These are phyloP conservation scores for Solanum megistacrolobum DNA, from an alignment of 257 asterid genomes.

Conservation along the genomic window DNA sequence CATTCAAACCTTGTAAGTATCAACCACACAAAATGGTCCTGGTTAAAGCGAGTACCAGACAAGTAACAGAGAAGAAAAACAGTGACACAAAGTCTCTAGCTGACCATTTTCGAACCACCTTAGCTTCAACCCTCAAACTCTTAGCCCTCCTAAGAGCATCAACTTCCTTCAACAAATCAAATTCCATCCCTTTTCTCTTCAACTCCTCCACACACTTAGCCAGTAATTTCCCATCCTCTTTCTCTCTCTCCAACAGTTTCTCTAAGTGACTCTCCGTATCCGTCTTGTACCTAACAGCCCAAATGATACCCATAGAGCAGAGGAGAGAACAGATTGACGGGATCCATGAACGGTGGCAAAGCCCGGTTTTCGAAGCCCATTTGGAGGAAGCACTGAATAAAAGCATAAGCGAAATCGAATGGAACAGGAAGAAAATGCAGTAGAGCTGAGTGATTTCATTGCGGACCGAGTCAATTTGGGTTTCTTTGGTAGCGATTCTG, in stretches of 20 bases:
- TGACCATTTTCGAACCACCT: slow-evolving; percentile 60
- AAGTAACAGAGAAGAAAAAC: slow-evolving; percentile 57
- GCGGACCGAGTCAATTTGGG: slow-evolving; percentile 59
- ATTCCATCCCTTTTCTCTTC: slow-evolving; percentile 77
- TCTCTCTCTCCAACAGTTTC: slow-evolving; percentile 68
- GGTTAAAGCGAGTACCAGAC: slow-evolving; percentile 50
- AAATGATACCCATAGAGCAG: slow-evolving; percentile 42
- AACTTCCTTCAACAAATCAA: slow-evolving; percentile 82
- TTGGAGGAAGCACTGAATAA: slow-evolving; percentile 56
- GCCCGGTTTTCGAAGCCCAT: not conserved
- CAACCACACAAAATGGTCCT: slow-evolving; percentile 55
- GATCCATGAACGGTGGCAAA: slow-evolving; percentile 50
- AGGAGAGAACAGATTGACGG: slow-evolving; percentile 45
- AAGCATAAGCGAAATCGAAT: slow-evolving; percentile 67
- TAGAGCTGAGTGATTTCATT: slow-evolving; percentile 69
- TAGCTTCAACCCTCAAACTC: slow-evolving; percentile 68
- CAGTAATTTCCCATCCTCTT: slow-evolving; percentile 62
- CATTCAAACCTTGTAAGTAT: not conserved
- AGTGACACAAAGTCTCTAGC: slow-evolving; percentile 58
- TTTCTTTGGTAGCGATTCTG: slow-evolving; percentile 67
- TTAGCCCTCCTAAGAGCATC: slow-evolving; percentile 88
- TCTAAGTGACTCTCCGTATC: slow-evolving; percentile 52
- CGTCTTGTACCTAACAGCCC: slow-evolving; percentile 62
- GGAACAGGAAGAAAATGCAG: slow-evolving; percentile 88
- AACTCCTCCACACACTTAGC: slow-evolving; percentile 73